Evolutionary conservation across 1,139 yeast genomes (phyloP).

Genomic region (Eremothecium sinecaudum): DNA sequence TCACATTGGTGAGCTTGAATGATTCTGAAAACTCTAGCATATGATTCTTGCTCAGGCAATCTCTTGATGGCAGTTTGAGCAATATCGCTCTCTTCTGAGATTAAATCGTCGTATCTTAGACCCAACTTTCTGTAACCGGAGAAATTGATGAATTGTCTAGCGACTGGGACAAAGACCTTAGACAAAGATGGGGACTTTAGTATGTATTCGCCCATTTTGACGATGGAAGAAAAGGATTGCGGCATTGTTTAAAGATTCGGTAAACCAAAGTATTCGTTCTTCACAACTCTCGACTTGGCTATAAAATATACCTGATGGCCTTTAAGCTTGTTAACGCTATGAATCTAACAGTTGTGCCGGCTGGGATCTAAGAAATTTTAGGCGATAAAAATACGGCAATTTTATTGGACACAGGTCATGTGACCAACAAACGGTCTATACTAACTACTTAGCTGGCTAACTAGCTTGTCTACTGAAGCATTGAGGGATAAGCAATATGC

Average conservation of each 20-base stretch:
- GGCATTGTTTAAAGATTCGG: constrained; percentile 22
- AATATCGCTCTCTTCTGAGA: constrained; percentile 78
- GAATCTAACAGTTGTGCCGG: no score
- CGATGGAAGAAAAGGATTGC: constrained; percentile 66
- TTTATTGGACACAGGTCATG: constrained; percentile 7
- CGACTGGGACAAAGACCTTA: constrained; percentile 67
- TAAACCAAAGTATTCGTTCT: no score
- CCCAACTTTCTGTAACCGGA: constrained; percentile 95
- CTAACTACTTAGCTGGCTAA: no score
- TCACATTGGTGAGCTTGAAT: constrained; percentile 87
- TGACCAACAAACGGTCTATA: no score
- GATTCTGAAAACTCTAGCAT: constrained; percentile 87
- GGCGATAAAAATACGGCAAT: constrained; percentile 1
- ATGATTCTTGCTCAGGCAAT: constrained; percentile 72
- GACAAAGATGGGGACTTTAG: constrained; percentile 72
- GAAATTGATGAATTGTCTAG: constrained; percentile 59
- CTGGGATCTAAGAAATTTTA: no score
- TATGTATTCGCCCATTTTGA: constrained; percentile 71
- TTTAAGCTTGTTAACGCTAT: no score
- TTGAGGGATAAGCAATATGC: neutral
- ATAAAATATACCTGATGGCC: no score
- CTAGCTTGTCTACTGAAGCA: no score
- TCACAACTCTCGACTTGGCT: no score
- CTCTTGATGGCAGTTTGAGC: constrained; percentile 83
- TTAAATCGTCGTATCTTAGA: constrained; percentile 75